These are phyloP conservation scores for Amylostereum chailletii DNA, from an alignment of 1,284 basidiomycete species.

Conservation along the genomic window DNA sequence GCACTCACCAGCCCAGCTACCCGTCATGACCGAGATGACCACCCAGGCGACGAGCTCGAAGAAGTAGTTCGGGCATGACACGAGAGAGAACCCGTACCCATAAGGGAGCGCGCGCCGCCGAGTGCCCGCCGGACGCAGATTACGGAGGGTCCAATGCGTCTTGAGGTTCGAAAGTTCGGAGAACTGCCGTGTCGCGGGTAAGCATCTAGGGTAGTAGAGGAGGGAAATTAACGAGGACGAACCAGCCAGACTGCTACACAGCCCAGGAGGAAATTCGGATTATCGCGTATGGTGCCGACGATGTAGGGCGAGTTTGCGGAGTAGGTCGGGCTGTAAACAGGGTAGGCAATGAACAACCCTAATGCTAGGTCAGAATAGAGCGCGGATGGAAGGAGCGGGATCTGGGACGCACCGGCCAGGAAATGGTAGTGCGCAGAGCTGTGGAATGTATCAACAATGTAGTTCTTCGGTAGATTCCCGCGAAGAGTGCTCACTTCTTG, in stretches of 20 bases:
- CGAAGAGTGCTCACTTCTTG: conserved; percentile 63
- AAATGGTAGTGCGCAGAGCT: conserved; percentile 89
- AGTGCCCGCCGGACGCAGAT: conserved; percentile 77
- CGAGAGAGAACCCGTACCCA: conserved; percentile 80
- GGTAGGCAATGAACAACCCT: conserved; percentile 69
- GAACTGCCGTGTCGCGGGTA: conserved; percentile 38
- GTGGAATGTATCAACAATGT: conserved; percentile 5
- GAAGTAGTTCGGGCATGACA: conserved; percentile 93
- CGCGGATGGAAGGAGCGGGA: conserved; percentile 4
- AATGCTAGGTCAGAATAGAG: conserved; percentile 13
- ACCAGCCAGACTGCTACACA: conserved; percentile 73
- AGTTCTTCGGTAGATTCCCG: neutral
- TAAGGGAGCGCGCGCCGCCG: conserved; percentile 77
- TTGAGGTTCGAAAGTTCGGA: conserved; percentile 84
- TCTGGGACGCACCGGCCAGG: conserved; percentile 49
- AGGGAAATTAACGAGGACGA: conserved; percentile 23
- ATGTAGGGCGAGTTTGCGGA: conserved; percentile 54
- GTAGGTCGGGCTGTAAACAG: conserved; percentile 72
- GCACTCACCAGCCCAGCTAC: conserved; percentile 64
- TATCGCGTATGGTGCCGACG: conserved; percentile 58
- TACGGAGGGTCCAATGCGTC: conserved; percentile 77
- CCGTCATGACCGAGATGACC: conserved; percentile 71
- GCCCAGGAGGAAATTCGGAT: conserved; percentile 59
- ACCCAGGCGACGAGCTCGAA: conserved; percentile 84
- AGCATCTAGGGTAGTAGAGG: neutral